A percentile compares a stretch with the other conserved stretches of the same genome.
Evolutionary conservation across 2,329 filamentous ascomycete genomes (phyloP).

Genomic region (Exophiala sideris): DNA sequence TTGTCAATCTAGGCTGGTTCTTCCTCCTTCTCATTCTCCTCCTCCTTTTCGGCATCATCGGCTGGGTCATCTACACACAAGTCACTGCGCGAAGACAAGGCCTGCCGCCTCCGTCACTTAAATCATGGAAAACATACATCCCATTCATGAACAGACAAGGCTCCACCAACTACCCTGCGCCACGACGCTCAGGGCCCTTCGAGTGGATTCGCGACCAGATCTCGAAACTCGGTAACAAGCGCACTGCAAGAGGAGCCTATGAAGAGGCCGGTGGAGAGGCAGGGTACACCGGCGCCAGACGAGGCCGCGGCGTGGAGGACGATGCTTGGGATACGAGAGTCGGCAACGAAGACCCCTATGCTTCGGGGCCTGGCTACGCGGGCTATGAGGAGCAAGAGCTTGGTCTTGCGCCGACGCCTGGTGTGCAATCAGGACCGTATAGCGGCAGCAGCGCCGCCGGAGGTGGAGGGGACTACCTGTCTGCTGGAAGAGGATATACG

Average conservation of each 20-base stretch:
- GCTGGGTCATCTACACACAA: slow-evolving; percentile 70
- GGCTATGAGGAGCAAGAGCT: slow-evolving; percentile 74
- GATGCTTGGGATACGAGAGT: slow-evolving; percentile 83
- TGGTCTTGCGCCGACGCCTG: slow-evolving; percentile 46
- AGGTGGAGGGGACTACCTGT: slow-evolving; percentile 38
- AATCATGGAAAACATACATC: slow-evolving; percentile 56
- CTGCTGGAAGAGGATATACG: slow-evolving; percentile 39
- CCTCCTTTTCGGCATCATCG: slow-evolving; percentile 54
- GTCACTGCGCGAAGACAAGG: slow-evolving; percentile 70
- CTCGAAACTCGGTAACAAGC: slow-evolving; percentile 60
- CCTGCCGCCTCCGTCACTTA: slow-evolving; percentile 58
- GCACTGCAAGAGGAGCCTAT: slow-evolving; percentile 68
- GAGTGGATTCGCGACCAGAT: slow-evolving; percentile 72
- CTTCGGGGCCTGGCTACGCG: slow-evolving; percentile 55
- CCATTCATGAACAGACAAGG: slow-evolving; percentile 58
- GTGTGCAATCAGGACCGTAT: slow-evolving; percentile 35
- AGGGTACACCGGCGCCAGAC: slow-evolving; percentile 43
- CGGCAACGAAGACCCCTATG: slow-evolving; percentile 56
- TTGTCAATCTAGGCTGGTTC: slow-evolving; percentile 53
- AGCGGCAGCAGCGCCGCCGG: slow-evolving; percentile 45
- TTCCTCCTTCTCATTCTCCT: slow-evolving; percentile 69
- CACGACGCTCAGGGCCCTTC: slow-evolving; percentile 59
- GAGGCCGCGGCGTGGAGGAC: slow-evolving; percentile 67
- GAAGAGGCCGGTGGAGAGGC: slow-evolving; percentile 52
- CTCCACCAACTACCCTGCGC: slow-evolving; percentile 50